Conservation (phyloP, 176 grass and related monocot species). For the Eleusine coracana region DNA sequence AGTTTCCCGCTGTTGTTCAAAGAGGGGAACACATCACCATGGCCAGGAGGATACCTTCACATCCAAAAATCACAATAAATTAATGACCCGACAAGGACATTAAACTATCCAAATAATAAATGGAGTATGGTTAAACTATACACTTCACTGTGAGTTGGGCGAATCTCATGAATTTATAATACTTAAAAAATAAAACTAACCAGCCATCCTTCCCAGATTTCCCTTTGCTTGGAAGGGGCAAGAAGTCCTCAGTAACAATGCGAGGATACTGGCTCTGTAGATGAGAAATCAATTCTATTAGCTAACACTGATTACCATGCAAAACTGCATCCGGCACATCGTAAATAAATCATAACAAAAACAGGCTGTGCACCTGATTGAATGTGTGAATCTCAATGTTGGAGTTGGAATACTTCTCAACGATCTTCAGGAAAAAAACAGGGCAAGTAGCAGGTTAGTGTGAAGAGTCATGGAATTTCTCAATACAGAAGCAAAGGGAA, state of each 20-base stretch:
- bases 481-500: background rate
- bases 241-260: conserved; percentile 84
- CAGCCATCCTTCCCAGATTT: conserved; percentile 83
- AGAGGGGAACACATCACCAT: conserved; percentile 94
- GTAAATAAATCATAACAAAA: background rate
- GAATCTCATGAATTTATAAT: background rate
- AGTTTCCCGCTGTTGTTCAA: conserved; percentile 92
- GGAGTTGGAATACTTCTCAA: conserved; percentile 94
- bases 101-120: background rate
- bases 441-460: conserved; percentile 26
- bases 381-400: conserved; percentile 97
- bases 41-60: conserved; percentile 94
- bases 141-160: conserved; percentile 2
- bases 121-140: background rate
- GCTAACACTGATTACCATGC: conserved; percentile 5
- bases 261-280: conserved; percentile 93
- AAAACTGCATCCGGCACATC: conserved; percentile 25
- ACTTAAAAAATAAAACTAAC: conserved; percentile 51
- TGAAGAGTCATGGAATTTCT: background rate
- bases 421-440: conserved; percentile 63
- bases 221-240: conserved; percentile 84
- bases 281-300: conserved; percentile 32
- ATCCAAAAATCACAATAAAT: conserved; percentile 36
- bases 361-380: conserved; percentile 62
- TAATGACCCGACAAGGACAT: background rate